Percentiles rank a stretch among this genome's conserved stretches.
Evolutionary conservation across 768 basidiomycete species (phyloP).

Genomic region (Kwoniella bestiolae): DNA sequence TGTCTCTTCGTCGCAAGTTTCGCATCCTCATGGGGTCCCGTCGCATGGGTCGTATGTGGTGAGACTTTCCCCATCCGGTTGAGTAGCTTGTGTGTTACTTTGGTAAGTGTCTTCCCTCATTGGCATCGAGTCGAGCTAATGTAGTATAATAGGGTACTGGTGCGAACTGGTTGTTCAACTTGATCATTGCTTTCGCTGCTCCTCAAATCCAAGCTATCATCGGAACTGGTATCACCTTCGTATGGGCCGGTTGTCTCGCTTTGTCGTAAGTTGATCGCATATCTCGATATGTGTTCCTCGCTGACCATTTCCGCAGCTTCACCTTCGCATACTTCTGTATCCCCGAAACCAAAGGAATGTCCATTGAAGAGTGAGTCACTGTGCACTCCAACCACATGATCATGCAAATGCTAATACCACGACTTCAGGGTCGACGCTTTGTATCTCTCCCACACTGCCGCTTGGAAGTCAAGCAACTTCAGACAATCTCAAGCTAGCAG

Average conservation of each 20-base stretch:
- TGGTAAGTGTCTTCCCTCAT: slow-evolving; percentile 16
- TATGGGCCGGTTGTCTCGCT: slow-evolving; percentile 55
- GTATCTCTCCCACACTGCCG: slow-evolving; percentile 49
- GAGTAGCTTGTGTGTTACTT: slow-evolving; percentile 55
- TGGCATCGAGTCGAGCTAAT: too few relatives aligned
- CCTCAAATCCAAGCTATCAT: slow-evolving; percentile 55
- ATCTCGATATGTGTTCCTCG: background rate
- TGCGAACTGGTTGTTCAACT: slow-evolving; percentile 55
- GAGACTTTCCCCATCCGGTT: slow-evolving; percentile 57
- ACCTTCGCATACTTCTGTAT: slow-evolving; percentile 56
- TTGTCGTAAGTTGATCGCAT: slow-evolving; percentile 17
- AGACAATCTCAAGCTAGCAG: slow-evolving; percentile 27
- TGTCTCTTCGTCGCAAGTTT: slow-evolving; percentile 57
- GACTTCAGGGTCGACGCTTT: slow-evolving; percentile 49
- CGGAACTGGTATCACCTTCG: slow-evolving; percentile 56
- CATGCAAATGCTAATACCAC: slow-evolving; percentile 11
- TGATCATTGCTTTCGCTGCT: slow-evolving; percentile 57
- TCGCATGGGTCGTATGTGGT: slow-evolving; percentile 56
- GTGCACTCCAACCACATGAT: background rate
- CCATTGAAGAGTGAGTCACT: slow-evolving; percentile 50
- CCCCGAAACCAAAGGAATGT: slow-evolving; percentile 56
- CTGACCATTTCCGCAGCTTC: slow-evolving; percentile 9
- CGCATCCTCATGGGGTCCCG: slow-evolving; percentile 54
- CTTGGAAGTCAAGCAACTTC: slow-evolving; percentile 48
- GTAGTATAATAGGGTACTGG: slow-evolving; percentile 55